Conservation (phyloP, 495 filamentous ascomycete genomes). For the Aspergillus bridgeri region DNA sequence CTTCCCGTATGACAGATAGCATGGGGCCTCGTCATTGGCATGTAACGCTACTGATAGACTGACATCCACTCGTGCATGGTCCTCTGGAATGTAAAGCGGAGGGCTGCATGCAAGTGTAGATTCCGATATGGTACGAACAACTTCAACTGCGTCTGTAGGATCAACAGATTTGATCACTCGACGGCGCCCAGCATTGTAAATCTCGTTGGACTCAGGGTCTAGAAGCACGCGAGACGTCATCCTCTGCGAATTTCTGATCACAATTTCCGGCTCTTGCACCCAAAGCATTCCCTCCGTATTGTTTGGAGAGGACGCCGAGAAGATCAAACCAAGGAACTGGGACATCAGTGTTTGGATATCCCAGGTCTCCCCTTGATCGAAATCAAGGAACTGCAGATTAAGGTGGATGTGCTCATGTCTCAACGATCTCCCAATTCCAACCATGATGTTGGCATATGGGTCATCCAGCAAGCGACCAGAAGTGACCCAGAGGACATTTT, state of each 20-base stretch:
- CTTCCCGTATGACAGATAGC: background rate
- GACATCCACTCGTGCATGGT: background rate
- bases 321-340: background rate
- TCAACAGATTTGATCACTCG: background rate
- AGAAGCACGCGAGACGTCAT: background rate
- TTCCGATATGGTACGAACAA: background rate
- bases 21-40: background rate
- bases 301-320: background rate
- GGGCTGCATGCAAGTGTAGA: background rate
- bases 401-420: background rate
- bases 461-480: background rate
- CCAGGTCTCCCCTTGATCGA: background rate
- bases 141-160: background rate
- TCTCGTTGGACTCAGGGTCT: background rate
- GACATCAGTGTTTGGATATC: background rate
- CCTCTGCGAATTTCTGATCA: background rate
- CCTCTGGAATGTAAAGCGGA: background rate
- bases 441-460: slow-evolving; percentile 1
- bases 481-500: background rate
- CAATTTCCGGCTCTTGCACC: background rate
- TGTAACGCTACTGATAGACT: background rate
- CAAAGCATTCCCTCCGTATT: background rate
- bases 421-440: background rate
- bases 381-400: background rate
- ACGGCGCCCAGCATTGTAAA: background rate